Evolutionary conservation across 2,329 filamentous ascomycete species (phyloP).

Genomic region (Xylaria sp.): DNA sequence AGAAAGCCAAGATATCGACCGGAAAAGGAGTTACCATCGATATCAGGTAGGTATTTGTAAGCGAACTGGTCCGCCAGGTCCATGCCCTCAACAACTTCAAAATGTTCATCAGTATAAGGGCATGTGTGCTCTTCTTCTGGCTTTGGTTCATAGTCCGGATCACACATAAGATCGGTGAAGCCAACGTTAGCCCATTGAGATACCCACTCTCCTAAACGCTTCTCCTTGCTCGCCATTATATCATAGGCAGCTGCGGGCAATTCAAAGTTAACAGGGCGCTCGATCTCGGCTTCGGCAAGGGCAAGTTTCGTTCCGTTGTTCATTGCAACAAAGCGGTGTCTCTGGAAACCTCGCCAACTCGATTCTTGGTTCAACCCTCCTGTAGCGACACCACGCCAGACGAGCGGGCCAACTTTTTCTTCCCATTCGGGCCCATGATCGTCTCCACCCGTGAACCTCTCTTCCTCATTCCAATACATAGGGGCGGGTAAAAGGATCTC

Average conservation of each 20-base stretch:
- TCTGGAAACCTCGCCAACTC: slow-evolving; percentile 79
- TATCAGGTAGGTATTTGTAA: slow-evolving; percentile 77
- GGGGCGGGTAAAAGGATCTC: slow-evolving; percentile 75
- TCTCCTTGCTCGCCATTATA: slow-evolving; percentile 57
- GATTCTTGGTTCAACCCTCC: slow-evolving; percentile 67
- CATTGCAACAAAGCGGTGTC: slow-evolving; percentile 79
- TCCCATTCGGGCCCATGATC: slow-evolving; percentile 66
- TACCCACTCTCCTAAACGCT: slow-evolving; percentile 62
- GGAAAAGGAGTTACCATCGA: slow-evolving; percentile 79
- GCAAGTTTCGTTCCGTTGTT: slow-evolving; percentile 71
- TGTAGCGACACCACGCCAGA: slow-evolving; percentile 76
- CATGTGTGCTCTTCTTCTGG: slow-evolving; percentile 54
- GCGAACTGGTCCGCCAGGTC: slow-evolving; percentile 64
- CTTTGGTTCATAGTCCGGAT: slow-evolving; percentile 47
- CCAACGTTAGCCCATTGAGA: slow-evolving; percentile 60
- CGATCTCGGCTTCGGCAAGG: slow-evolving; percentile 57
- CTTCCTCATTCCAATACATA: slow-evolving; percentile 74
- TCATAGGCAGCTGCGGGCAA: slow-evolving; percentile 61
- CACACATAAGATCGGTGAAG: slow-evolving; percentile 66
- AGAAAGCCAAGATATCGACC: slow-evolving; percentile 77
- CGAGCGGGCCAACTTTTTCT: slow-evolving; percentile 62
- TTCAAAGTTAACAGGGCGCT: slow-evolving; percentile 63
- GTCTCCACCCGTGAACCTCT: slow-evolving; percentile 68
- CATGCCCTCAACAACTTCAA: slow-evolving; percentile 52
- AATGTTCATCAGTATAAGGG: slow-evolving; percentile 61